Evolutionary conservation across 2,329 filamentous ascomycete genomes (phyloP).

Genomic region (Pezicula neosporulosa): DNA sequence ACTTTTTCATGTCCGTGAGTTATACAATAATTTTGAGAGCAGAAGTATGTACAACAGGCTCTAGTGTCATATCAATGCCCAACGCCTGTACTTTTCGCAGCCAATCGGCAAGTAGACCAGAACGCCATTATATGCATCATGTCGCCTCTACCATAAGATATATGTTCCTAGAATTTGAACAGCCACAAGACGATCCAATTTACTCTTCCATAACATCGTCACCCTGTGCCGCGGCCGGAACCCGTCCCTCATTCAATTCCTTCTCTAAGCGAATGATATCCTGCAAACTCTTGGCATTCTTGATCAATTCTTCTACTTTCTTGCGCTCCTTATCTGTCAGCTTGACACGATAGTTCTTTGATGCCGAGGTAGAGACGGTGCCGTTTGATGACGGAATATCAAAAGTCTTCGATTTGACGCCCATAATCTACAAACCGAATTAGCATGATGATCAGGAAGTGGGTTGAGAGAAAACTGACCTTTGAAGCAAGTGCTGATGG

Average conservation of each 20-base stretch:
- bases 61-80: too few relatives aligned
- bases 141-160: not conserved
- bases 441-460: not conserved
- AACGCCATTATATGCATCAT: slow-evolving; percentile 8
- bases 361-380: slow-evolving; percentile 39
- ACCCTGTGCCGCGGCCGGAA: slow-evolving; percentile 65
- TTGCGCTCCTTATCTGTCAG: slow-evolving; percentile 86
- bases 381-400: slow-evolving; percentile 51
- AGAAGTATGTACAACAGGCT: too few relatives aligned
- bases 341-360: slow-evolving; percentile 74
- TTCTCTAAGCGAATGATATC: slow-evolving; percentile 91
- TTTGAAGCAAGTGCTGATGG: slow-evolving; percentile 78
- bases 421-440: slow-evolving; percentile 61
- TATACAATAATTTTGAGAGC: too few relatives aligned
- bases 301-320: slow-evolving; percentile 81
- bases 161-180: too few relatives aligned
- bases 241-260: slow-evolving; percentile 81
- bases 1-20: too few relatives aligned
- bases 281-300: slow-evolving; percentile 81
- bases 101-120: not conserved
- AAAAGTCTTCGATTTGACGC: slow-evolving; percentile 75
- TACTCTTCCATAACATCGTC: slow-evolving; percentile 61
- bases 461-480: slow-evolving; percentile 35
- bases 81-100: too few relatives aligned
- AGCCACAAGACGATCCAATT: not conserved